phyloP scores from a whole-genome alignment of 441 rosid genomes.

The Iberis amara region DNA sequence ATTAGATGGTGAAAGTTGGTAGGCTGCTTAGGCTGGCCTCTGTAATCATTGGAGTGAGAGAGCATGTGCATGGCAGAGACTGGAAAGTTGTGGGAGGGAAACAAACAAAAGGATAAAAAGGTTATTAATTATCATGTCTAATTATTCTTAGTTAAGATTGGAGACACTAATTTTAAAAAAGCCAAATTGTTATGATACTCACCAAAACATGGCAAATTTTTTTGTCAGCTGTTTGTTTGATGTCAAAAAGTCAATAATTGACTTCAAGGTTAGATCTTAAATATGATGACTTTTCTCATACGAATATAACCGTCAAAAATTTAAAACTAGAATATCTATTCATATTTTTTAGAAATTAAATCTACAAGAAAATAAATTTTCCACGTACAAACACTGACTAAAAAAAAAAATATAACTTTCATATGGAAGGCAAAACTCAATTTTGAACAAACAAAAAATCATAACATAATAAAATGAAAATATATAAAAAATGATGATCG shows the following conservation, averaged over 20 bases:
- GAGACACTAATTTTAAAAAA: not conserved
- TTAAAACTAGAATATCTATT: too few species aligned
- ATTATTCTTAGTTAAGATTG: conserved; percentile 18
- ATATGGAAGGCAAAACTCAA: too few species aligned
- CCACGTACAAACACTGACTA: too few species aligned
- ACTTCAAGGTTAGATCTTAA: conserved; percentile 30
- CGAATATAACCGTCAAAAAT: too few species aligned
- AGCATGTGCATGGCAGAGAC: conserved; percentile 33
- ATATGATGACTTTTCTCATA: not conserved
- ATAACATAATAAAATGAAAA: too few species aligned
- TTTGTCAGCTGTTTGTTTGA: not conserved
- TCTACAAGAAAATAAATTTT: too few species aligned
- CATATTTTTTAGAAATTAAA: too few species aligned
- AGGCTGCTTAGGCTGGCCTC: conserved; percentile 34
- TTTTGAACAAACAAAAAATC: too few species aligned
- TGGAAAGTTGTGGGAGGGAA: conserved; percentile 29
- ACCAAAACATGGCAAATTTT: conserved; percentile 13
- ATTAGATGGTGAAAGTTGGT: conserved; percentile 36
- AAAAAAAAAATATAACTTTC: too few species aligned
- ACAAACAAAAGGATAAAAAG: conserved; percentile 26
- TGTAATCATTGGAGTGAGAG: conserved; percentile 33
- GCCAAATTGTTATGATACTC: conserved; percentile 2
- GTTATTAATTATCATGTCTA: conserved; percentile 18
- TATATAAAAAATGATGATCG: too few species aligned
- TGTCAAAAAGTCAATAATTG: conserved; percentile 27